Evolutionary conservation across 2,329 filamentous ascomycete genomes (phyloP).

Genomic region (Periconia sp.): DNA sequence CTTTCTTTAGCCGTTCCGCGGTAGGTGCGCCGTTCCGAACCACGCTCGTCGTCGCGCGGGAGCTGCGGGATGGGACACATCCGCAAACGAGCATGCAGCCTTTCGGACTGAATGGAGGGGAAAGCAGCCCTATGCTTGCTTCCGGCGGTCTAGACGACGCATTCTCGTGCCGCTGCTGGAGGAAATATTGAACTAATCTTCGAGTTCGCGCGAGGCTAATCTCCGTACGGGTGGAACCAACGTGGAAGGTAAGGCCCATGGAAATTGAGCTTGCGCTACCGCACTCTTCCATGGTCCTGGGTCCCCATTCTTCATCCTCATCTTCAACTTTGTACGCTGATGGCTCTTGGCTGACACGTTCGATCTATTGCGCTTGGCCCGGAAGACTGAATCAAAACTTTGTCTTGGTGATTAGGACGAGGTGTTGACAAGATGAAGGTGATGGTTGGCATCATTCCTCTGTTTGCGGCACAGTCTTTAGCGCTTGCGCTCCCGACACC

Average conservation of each 20-base stretch:
- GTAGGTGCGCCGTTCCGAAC: too few relatives aligned
- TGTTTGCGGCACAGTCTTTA: too few relatives aligned
- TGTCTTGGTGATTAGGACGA: background rate
- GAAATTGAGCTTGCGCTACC: constrained; percentile 20
- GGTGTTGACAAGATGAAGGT: constrained; percentile 4
- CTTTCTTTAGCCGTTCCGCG: too few relatives aligned
- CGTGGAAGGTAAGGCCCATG: constrained; percentile 16
- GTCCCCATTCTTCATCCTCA: constrained; percentile 11
- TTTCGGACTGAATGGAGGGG: too few relatives aligned
- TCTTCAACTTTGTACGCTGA: background rate
- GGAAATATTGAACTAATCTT: background rate
- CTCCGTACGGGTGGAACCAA: constrained; percentile 11
- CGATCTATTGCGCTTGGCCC: too few relatives aligned
- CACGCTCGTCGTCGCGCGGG: too few relatives aligned
- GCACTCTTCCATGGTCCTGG: constrained; percentile 23
- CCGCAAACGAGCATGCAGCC: too few relatives aligned
- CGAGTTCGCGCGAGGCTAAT: background rate
- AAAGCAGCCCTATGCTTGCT: too few relatives aligned
- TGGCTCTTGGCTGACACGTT: background rate
- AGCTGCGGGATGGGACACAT: too few relatives aligned
- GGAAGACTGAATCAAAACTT: background rate
- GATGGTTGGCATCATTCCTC: constrained; percentile 18
- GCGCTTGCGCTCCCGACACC: constrained; percentile 23
- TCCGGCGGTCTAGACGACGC: too few relatives aligned
- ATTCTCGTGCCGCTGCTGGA: background rate